phyloP scores from a whole-genome alignment of 2,329 filamentous ascomycete species.

The Pleoardoris graminearum region DNA sequence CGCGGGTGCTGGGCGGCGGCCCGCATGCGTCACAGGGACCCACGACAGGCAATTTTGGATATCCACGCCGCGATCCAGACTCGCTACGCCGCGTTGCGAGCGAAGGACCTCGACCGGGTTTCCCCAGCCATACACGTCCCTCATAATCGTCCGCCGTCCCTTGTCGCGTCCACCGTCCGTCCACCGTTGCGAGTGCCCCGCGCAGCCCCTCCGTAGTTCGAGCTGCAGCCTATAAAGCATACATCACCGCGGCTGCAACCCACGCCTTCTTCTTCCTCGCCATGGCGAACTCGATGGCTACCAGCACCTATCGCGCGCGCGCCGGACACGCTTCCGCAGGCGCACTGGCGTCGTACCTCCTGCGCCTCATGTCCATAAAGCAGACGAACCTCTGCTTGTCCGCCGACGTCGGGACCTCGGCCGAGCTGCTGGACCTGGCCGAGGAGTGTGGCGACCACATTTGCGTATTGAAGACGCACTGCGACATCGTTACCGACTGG shows the following conservation, averaged over 20 bases:
- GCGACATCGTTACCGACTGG: slow-evolving; percentile 65
- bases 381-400: slow-evolving; percentile 59
- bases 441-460: slow-evolving; percentile 64
- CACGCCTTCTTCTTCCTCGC: slow-evolving; percentile 6
- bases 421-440: slow-evolving; percentile 59
- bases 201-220: neutral
- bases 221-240: neutral
- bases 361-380: slow-evolving; percentile 55
- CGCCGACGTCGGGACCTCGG: slow-evolving; percentile 60
- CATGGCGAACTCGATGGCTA: slow-evolving; percentile 43
- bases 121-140: neutral
- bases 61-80: slow-evolving; percentile 2
- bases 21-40: neutral
- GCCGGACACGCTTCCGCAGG: slow-evolving; percentile 48
- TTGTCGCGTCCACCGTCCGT: neutral
- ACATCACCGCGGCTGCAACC: neutral
- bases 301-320: slow-evolving; percentile 51
- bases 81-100: neutral
- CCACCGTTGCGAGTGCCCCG: neutral
- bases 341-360: slow-evolving; percentile 53
- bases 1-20: neutral
- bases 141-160: neutral
- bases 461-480: slow-evolving; percentile 63
- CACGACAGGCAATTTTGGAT: slow-evolving; percentile 2
- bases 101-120: neutral